Conservation (phyloP, 768 basidiomycete genomes). For the Tephrocybe rancida region DNA sequence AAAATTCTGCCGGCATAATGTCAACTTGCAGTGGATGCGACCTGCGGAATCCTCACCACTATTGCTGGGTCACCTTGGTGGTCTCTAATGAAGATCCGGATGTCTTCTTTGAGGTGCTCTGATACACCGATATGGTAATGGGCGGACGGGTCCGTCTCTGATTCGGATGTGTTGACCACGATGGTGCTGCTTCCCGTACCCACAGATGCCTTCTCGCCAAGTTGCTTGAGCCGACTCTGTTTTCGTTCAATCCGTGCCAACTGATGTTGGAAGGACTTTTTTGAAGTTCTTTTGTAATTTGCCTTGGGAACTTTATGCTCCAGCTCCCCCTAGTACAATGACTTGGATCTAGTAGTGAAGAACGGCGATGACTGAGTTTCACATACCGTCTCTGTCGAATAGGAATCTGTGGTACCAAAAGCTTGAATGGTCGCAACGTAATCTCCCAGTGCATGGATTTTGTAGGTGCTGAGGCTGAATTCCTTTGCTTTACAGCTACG, state of each 20-base stretch:
- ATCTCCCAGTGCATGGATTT: neutral
- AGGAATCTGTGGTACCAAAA: neutral
- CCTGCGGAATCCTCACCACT: neutral
- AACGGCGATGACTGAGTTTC: neutral
- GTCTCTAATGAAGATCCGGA: neutral
- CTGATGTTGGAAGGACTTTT: neutral
- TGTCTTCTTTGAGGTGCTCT: neutral
- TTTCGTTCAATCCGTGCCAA: slow-evolving; percentile 4
- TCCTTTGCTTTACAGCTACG: no score
- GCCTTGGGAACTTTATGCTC: neutral
- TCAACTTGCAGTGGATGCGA: no score
- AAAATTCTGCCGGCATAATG: no score
- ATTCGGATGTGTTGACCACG: no score
- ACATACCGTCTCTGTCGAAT: neutral
- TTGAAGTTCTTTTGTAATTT: no score
- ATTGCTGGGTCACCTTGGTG: neutral
- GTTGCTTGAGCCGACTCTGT: neutral
- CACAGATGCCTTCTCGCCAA: neutral
- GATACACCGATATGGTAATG: neutral
- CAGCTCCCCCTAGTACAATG: no score
- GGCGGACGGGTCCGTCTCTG: neutral
- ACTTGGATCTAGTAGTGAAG: no score
- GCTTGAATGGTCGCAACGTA: neutral
- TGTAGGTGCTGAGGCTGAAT: no score
- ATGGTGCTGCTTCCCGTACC: no score